These are phyloP conservation scores for Pyrenula aspistea DNA, from an alignment of 495 filamentous ascomycete genomes.

Conservation along the genomic window DNA sequence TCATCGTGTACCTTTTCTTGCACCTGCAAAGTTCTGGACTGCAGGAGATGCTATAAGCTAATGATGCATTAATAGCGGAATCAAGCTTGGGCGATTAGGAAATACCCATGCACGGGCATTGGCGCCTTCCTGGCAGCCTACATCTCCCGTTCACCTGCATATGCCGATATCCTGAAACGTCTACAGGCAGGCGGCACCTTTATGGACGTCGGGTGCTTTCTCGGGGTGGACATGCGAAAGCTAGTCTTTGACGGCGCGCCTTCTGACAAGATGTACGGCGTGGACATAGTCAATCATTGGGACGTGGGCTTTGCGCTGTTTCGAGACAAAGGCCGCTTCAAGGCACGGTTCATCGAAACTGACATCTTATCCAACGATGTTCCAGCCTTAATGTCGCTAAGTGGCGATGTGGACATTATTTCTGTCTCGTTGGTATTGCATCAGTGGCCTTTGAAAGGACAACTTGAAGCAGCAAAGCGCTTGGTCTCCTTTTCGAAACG, in stretches of 20 bases:
- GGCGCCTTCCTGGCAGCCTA: slow-evolving; percentile 23
- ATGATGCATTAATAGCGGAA: slow-evolving; percentile 1
- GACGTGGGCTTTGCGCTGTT: slow-evolving; percentile 23
- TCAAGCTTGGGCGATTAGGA: slow-evolving; percentile 10
- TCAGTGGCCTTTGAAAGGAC: slow-evolving; percentile 40
- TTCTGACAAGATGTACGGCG: slow-evolving; percentile 11
- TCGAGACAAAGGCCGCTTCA: slow-evolving; percentile 12
- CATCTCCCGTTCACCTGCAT: slow-evolving; percentile 12
- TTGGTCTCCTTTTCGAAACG: slow-evolving; percentile 14
- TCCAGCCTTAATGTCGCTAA: slow-evolving; percentile 12
- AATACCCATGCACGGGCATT: slow-evolving; percentile 24
- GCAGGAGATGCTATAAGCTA: neutral
- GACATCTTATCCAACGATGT: slow-evolving; percentile 10
- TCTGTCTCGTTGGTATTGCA: slow-evolving; percentile 46
- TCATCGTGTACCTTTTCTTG: slow-evolving; percentile 14
- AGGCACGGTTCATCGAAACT: slow-evolving; percentile 9
- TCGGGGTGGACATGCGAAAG: slow-evolving; percentile 22
- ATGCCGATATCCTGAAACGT: slow-evolving; percentile 10
- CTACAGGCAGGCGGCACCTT: slow-evolving; percentile 9
- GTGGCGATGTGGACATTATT: slow-evolving; percentile 40
- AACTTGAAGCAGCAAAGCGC: slow-evolving; percentile 31
- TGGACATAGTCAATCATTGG: slow-evolving; percentile 15
- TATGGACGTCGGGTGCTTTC: slow-evolving; percentile 25
- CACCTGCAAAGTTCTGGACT: too few relatives aligned
- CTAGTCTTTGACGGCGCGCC: slow-evolving; percentile 19